phyloP scores from a whole-genome alignment of 768 basidiomycete genomes.

The Rubroboletus satanas region DNA sequence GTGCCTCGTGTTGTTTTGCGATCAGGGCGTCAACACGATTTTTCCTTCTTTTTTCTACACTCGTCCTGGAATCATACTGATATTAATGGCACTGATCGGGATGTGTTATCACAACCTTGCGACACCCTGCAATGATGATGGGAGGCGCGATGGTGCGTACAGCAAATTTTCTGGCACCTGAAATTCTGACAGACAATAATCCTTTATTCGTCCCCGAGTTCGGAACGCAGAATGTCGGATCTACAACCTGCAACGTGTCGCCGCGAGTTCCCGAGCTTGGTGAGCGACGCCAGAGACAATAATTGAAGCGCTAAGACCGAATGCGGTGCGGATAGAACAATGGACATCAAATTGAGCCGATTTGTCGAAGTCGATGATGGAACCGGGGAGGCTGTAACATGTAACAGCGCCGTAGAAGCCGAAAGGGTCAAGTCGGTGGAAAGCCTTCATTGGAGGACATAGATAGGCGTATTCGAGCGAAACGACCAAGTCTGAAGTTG shows the following conservation, averaged over 20 bases:
- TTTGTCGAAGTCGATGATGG: too few species aligned
- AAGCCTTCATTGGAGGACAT: too few species aligned
- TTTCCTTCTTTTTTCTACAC: neutral
- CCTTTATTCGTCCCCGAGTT: slow-evolving; percentile 2
- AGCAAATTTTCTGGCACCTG: neutral
- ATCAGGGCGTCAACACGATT: neutral
- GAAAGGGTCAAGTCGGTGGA: too few species aligned
- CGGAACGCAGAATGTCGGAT: slow-evolving; percentile 5
- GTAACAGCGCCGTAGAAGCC: too few species aligned
- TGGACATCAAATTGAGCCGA: too few species aligned
- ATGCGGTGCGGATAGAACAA: too few species aligned
- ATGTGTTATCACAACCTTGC: neutral
- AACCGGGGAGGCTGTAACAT: too few species aligned
- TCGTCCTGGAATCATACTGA: neutral
- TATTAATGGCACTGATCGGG: neutral
- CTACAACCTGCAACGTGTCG: slow-evolving; percentile 18
- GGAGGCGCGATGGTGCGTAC: neutral
- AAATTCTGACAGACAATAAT: neutral
- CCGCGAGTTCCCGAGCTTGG: slow-evolving; percentile 21
- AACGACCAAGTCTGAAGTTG: too few species aligned
- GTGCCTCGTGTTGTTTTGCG: slow-evolving; percentile 13
- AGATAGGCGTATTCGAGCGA: too few species aligned
- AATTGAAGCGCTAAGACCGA: too few species aligned
- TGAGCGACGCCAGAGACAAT: too few species aligned
- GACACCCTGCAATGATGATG: neutral